Base-by-base conservation (phyloP, 2,329 filamentous ascomycete genomes). In the Aspergillus alliaceus region DNA sequence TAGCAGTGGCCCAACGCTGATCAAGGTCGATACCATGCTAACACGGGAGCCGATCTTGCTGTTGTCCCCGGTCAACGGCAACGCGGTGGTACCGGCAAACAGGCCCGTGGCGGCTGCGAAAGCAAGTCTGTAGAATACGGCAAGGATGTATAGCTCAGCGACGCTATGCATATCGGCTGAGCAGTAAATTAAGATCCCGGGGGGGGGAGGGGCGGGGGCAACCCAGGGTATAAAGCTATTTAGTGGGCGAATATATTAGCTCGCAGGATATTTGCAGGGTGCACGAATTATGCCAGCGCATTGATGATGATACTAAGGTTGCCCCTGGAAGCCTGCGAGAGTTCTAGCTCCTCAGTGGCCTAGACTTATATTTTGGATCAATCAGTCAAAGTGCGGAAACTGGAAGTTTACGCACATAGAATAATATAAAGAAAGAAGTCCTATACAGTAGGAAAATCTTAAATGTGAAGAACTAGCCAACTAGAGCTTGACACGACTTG, bases 1-100 rank as follows among this genome's bases (percentile, higher is more conserved):
- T 3, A 76, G 77, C 37, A 82, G 66, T 18, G 71, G 73, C 0
- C 77, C 77, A 27, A 81, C 62, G 8, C 75, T 77, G 11, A 80
- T 74, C 25, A 80, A 71, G 0, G 71, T 73, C 55, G 81, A 79
- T 0, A 78, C 77, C 75, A 81, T 80, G 0, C 80, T 80, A 60
- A 80, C 77, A 15, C 79, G 68, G 2, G 77, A 76, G 0, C 79
- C 79, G 0, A 75, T 71, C 54, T 79, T 79, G 29, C 71, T 76
- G 63, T 80, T 61, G 59, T 82, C 79, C n/a, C 72, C 74, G 0
- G 79, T 80, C 58, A 82, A 59, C 48, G 69, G 75, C 1, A 75
- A 71, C 44, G 80, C 60, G 2, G 74, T 71, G n/a, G n/a, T n/a
- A 1, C 76, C 74, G 0, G 76, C 77, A 55, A 79, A 66, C 1